Evolutionary conservation across 2,329 filamentous ascomycete genomes (phyloP).

Genomic region (Penicillium digitatum): DNA sequence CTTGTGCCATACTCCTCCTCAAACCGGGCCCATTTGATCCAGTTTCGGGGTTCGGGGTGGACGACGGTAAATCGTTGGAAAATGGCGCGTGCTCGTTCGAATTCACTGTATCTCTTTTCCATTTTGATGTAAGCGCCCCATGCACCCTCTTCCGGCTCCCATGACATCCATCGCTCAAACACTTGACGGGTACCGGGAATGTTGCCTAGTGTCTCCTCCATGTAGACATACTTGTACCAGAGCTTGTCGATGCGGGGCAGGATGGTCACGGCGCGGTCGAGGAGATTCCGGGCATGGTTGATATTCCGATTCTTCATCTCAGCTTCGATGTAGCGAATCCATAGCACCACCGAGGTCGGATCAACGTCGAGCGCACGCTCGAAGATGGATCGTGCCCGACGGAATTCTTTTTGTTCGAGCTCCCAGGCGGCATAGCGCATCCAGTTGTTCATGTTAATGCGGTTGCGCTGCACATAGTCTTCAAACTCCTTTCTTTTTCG

Average conservation of each 20-base stretch:
- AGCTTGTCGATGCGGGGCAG: slow-evolving; percentile 89
- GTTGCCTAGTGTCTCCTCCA: slow-evolving; percentile 97
- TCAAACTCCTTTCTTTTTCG: slow-evolving; percentile 96
- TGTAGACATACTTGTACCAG: slow-evolving; percentile 99
- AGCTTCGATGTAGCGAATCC: slow-evolving; percentile 90
- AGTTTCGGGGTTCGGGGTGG: slow-evolving; percentile 90
- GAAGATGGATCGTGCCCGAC: slow-evolving; percentile 85
- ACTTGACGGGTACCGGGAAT: slow-evolving; percentile 87
- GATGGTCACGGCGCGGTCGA: slow-evolving; percentile 91
- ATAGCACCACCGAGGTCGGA: slow-evolving; percentile 77
- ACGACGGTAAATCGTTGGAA: slow-evolving; percentile 88
- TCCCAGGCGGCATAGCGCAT: slow-evolving; percentile 97
- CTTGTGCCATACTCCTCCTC: slow-evolving; percentile 94
- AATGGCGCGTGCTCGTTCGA: slow-evolving; percentile 81
- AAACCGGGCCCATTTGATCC: slow-evolving; percentile 98
- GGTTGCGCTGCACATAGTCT: slow-evolving; percentile 92
- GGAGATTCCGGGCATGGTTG: slow-evolving; percentile 89
- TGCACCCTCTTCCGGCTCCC: slow-evolving; percentile 93
- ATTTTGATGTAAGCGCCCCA: slow-evolving; percentile 97
- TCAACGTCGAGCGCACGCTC: slow-evolving; percentile 92
- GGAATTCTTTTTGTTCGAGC: slow-evolving; percentile 95
- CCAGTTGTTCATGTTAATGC: slow-evolving; percentile 98
- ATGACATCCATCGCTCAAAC: slow-evolving; percentile 97
- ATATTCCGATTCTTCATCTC: slow-evolving; percentile 96
- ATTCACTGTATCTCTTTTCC: slow-evolving; percentile 92